These are phyloP conservation scores for Knufia petricola DNA, from an alignment of 2,329 filamentous ascomycete species.

Conservation along the genomic window DNA sequence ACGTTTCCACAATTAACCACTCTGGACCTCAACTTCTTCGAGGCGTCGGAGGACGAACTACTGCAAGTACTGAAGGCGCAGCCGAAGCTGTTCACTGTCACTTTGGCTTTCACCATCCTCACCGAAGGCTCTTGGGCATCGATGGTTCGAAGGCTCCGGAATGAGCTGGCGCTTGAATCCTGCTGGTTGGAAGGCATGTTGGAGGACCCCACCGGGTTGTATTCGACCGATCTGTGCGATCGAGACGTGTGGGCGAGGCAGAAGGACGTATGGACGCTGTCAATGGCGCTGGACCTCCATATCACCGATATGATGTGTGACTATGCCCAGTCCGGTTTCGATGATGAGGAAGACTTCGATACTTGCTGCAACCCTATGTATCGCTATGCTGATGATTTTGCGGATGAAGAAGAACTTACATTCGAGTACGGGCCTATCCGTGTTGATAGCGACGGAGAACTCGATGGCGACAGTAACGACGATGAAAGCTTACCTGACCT, in stretches of 20 bases:
- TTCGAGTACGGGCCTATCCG: not conserved
- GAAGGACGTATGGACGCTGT: conserved; percentile 12
- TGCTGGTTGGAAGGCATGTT: conserved; percentile 17
- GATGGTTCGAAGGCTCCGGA: conserved; percentile 15
- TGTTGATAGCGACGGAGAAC: not conserved
- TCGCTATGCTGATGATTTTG: not conserved
- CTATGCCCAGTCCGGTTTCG: too few relatives aligned
- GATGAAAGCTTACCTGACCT: not conserved
- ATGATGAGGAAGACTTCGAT: not conserved
- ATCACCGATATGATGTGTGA: conserved; percentile 11
- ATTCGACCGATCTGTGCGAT: conserved; percentile 17
- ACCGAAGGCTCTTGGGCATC: conserved; percentile 14
- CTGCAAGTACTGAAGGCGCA: conserved; percentile 16
- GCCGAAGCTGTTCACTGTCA: conserved; percentile 13
- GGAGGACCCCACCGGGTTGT: conserved; percentile 17
- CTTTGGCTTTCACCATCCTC: conserved; percentile 17
- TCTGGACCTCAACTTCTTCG: conserved; percentile 20
- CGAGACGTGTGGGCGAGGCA: conserved; percentile 11
- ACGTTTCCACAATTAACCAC: conserved; percentile 16
- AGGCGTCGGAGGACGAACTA: conserved; percentile 14
- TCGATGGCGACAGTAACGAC: not conserved
- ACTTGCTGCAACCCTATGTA: not conserved
- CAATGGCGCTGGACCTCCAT: conserved; percentile 14
- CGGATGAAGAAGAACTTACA: conserved; percentile 1
- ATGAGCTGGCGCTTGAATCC: conserved; percentile 11